A percentile compares a stretch with the other conserved stretches of the same genome.
These are phyloP conservation scores for Chalciporus sphaerocephalus DNA, from an alignment of 768 basidiomycete genomes.

Conservation along the genomic window DNA sequence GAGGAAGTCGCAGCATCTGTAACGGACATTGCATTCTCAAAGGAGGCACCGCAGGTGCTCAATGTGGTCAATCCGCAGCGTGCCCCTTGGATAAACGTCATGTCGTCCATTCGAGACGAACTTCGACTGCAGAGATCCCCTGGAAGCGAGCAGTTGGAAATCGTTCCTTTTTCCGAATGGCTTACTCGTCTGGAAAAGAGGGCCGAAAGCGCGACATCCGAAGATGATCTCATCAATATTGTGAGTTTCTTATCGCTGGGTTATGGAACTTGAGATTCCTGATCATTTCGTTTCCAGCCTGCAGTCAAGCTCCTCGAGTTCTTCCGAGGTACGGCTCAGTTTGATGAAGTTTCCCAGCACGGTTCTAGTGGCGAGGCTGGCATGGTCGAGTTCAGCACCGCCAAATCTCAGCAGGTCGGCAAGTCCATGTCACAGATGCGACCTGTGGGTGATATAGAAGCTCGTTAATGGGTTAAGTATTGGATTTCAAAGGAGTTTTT, in stretches of 20 bases:
- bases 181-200: conserved; percentile 24
- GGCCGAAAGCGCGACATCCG: conserved; percentile 12
- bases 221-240: conserved; percentile 7
- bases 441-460: conserved; percentile 12
- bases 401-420: conserved; percentile 11
- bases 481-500: conserved; percentile 16
- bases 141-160: conserved; percentile 10
- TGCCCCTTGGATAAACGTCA: conserved; percentile 27
- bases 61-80: conserved; percentile 39
- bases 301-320: conserved; percentile 31
- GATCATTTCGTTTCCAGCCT: conserved; percentile 18
- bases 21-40: conserved; percentile 31
- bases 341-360: neutral
- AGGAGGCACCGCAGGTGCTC: conserved; percentile 20
- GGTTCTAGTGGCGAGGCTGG: conserved; percentile 1
- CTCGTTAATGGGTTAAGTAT: conserved; percentile 17
- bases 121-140: conserved; percentile 12
- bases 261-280: too few relatives aligned
- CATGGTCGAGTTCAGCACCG: conserved; percentile 5
- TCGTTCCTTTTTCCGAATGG: conserved; percentile 30
- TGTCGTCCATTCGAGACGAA: conserved; percentile 21
- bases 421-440: conserved; percentile 10
- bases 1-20: conserved; percentile 33
- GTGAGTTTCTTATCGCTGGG: conserved; percentile 6
- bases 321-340: conserved; percentile 17